Conservation (phyloP, 2,329 filamentous ascomycete species). For the Sclerotiophoma versabilis region DNA sequence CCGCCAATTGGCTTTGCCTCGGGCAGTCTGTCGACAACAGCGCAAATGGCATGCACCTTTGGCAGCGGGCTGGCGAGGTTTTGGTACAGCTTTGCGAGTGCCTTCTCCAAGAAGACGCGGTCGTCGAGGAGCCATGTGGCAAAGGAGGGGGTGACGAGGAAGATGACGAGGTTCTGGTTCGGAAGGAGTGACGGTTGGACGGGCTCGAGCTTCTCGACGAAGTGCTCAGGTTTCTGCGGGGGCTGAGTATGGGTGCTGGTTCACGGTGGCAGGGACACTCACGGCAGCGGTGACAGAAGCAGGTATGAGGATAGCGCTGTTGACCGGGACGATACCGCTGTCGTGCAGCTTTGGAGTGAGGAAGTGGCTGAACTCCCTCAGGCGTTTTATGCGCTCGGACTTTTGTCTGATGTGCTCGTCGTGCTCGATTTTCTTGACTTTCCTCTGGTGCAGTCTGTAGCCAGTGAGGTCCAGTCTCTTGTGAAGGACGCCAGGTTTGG, state of each 20-base stretch:
- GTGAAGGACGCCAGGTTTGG: too few species aligned
- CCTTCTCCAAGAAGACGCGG: constrained; percentile 34
- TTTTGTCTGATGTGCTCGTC: too few species aligned
- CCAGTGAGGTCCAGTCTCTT: too few species aligned
- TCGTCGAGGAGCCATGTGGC: constrained; percentile 41
- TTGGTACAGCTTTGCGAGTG: constrained; percentile 30
- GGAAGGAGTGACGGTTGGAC: constrained; percentile 1
- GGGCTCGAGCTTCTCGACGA: constrained; percentile 35
- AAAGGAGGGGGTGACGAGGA: constrained; percentile 45
- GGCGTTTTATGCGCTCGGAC: too few species aligned
- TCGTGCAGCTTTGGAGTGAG: neutral
- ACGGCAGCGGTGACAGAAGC: constrained; percentile 32
- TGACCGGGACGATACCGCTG: neutral
- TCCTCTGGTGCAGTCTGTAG: too few species aligned
- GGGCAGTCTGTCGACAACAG: constrained; percentile 50
- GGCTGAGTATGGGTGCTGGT: constrained; percentile 15
- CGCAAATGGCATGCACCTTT: constrained; percentile 35
- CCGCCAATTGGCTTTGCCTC: constrained; percentile 17
- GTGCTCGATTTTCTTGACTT: too few species aligned
- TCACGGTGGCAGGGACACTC: neutral
- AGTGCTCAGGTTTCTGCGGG: constrained; percentile 27
- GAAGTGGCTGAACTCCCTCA: neutral
- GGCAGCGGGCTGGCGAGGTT: neutral
- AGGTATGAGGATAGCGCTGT: constrained; percentile 41
- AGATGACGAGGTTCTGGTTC: constrained; percentile 29